Evolutionary conservation across 2,329 filamentous ascomycete species (phyloP).

Genomic region (Fusarium nygamai): DNA sequence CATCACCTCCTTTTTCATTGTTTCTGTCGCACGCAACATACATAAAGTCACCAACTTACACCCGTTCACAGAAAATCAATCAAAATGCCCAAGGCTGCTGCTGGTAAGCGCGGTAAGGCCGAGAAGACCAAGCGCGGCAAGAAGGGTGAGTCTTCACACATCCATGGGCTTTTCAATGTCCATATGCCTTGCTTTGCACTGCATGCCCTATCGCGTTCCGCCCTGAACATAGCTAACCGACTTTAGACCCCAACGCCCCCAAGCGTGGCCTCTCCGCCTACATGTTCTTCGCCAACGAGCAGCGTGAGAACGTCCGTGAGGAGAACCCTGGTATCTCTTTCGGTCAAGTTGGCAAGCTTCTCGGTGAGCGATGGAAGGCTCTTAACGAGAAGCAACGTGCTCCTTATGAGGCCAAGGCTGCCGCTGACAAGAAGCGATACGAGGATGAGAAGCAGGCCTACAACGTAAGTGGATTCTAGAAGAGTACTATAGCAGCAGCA

Average conservation of each 20-base stretch:
- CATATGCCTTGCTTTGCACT: background rate
- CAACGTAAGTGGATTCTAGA: conserved; percentile 69
- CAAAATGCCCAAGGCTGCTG: conserved; percentile 69
- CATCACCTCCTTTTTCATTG: background rate
- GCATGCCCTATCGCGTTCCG: background rate
- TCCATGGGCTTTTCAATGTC: background rate
- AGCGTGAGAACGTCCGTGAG: conserved; percentile 96
- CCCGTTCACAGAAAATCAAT: conserved; percentile 43
- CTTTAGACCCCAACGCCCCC: conserved; percentile 90
- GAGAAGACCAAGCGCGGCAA: conserved; percentile 64
- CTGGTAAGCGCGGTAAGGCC: conserved; percentile 63
- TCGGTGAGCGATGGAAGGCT: conserved; percentile 99
- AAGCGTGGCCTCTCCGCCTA: conserved; percentile 99
- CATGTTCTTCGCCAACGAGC: conserved; percentile 99
- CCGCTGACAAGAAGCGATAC: conserved; percentile 97
- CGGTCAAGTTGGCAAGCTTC: conserved; percentile 97
- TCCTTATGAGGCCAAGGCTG: conserved; percentile 97
- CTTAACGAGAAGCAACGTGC: conserved; percentile 90
- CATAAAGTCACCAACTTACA: conserved; percentile 33
- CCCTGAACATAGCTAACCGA: background rate
- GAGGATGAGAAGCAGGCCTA: conserved; percentile 97
- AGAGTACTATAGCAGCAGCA: conserved; percentile 2
- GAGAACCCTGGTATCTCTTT: conserved; percentile 99
- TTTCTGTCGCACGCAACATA: background rate
- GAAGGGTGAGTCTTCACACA: conserved; percentile 62